Base-by-base conservation (phyloP, 805 yeast genomes). In the Torulaspora microellipsoides region DNA sequence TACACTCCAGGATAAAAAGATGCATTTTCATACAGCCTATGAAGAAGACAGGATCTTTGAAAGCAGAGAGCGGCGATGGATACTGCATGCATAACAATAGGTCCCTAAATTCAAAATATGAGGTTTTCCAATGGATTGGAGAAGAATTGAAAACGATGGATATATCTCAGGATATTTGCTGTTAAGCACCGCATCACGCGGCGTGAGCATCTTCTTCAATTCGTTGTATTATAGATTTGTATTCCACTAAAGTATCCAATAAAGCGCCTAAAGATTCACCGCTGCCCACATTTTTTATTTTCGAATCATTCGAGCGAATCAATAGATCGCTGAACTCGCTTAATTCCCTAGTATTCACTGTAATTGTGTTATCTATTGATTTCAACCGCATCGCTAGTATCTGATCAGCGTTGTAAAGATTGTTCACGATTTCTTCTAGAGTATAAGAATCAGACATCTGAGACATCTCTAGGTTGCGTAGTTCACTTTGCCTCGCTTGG, bases 21-120 rank as follows among this genome's bases (percentile, higher is more conserved):
- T 66, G 91, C 28, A 67, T 85, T 1, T 91, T 81, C 63, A 52
- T 85, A 13, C 66, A 68, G 31, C 67, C 75, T 2, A 73, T 76
- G 50, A 51, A 55, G 0, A 45, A 47, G 17, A 78, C 85, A 0
- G 89, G 87, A 6, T 78, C 76, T 2, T 69, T 81, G 30, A 75
- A 69, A 33, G 73, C 73, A 2, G 53, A 56, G 1, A 75, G 91
- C 45, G 90, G 84, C 9, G 75, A 78, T 25, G 76, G 82, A 2
- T 85, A 82, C 53, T 81, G 83, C 52, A 72, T 93, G 43, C 97
- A 95, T 40, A 78, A 79, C 47, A 77, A 84, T 43, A 77, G 78
- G 47, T 77, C 81, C 5, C 69, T 93, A 46, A 93, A 93, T 60
- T 93, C 97, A 79, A 85, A 81, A 31, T 93, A 81, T 58, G 95